phyloP scores from a whole-genome alignment of 352 stramenopile species.

The Phytophthora ramorum region DNA sequence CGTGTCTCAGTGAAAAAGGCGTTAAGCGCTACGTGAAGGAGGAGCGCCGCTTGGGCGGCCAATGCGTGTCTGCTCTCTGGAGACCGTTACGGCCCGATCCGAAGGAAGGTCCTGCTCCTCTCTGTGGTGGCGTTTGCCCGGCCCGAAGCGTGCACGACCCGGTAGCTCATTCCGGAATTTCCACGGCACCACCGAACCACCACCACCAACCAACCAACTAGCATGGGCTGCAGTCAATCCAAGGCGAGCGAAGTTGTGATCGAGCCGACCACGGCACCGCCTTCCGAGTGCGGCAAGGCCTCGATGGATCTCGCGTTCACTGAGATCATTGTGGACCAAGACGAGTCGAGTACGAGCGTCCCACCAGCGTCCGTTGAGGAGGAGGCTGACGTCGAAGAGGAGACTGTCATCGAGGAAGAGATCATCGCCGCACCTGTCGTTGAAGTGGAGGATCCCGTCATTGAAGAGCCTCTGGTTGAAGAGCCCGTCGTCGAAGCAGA shows the following conservation, averaged over 20 bases:
- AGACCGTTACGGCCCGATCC: constrained; percentile 10
- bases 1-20: constrained; percentile 26
- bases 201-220: constrained; percentile 3
- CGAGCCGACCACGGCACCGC: constrained; percentile 33
- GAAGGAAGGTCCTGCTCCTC: neutral
- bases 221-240: constrained; percentile 76
- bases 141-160: neutral
- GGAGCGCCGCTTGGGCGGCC: constrained; percentile 17
- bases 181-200: constrained; percentile 13
- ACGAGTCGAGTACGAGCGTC: constrained; percentile 28
- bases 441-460: constrained; percentile 10
- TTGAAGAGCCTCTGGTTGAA: constrained; percentile 13
- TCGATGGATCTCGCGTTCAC: constrained; percentile 39
- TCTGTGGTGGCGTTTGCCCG: neutral
- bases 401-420: constrained; percentile 15
- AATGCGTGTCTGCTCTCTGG: constrained; percentile 8
- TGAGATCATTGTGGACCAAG: constrained; percentile 40
- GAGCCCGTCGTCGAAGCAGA: constrained; percentile 21
- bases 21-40: constrained; percentile 17
- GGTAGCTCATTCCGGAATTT: constrained; percentile 38
- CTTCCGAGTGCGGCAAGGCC: constrained; percentile 36
- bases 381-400: constrained; percentile 12
- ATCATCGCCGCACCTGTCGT: constrained; percentile 1
- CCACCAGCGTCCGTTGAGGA: constrained; percentile 19
- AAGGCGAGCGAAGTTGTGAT: constrained; percentile 58